phyloP scores from a whole-genome alignment of 108 stramenopile genomes.

The Fragilariopsis cylindrus region DNA sequence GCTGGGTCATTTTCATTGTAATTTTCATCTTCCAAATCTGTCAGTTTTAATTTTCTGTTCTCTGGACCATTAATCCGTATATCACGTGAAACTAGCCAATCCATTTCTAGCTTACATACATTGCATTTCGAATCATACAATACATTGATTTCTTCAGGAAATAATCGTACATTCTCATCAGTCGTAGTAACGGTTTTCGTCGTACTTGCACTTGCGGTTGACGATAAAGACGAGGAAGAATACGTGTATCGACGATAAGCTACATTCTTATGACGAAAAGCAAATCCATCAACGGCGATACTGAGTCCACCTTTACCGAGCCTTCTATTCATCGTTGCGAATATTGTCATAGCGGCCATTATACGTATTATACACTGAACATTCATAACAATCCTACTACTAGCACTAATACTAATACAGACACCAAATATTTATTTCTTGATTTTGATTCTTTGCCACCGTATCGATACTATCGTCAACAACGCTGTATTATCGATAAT shows the following conservation, averaged over 20 bases:
- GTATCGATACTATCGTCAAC: not conserved
- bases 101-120: conserved; percentile 66
- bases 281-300: not conserved
- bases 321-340: not conserved
- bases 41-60: conserved; percentile 42
- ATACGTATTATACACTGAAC: not conserved
- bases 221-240: not conserved
- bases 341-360: not conserved
- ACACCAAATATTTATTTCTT: not conserved
- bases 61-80: conserved; percentile 11
- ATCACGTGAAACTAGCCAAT: conserved; percentile 47
- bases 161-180: conserved; percentile 20
- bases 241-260: not conserved
- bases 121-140: conserved; percentile 69
- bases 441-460: not conserved
- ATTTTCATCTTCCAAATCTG: conserved; percentile 51
- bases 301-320: not conserved
- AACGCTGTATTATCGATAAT: no score
- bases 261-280: not conserved
- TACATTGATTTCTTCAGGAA: conserved; percentile 60
- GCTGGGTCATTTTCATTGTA: conserved; percentile 46
- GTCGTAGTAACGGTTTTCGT: no score
- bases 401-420: no score
- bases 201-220: not conserved
- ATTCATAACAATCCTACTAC: no score